Percentiles rank a stretch among this genome's conserved stretches.
These are phyloP conservation scores for Polyporus arcularius DNA, from an alignment of 768 basidiomycete genomes.

Conservation along the genomic window DNA sequence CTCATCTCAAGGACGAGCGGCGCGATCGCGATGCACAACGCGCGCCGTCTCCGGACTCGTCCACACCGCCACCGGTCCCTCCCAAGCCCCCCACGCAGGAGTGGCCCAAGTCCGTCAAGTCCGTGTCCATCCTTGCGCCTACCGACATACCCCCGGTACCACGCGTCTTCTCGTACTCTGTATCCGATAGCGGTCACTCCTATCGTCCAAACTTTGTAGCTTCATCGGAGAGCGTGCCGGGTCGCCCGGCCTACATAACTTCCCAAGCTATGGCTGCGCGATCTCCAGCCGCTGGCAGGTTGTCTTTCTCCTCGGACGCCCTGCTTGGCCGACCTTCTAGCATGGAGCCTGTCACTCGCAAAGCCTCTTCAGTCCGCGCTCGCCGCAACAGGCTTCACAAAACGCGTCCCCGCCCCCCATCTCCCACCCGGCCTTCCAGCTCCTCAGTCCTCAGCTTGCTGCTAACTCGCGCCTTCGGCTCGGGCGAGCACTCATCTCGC, in stretches of 20 bases:
- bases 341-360: constrained; percentile 14
- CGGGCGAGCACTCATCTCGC: constrained; percentile 2
- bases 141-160: constrained; percentile 16
- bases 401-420: constrained; percentile 5
- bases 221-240: constrained; percentile 16
- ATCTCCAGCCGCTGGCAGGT: background rate
- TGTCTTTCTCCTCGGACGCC: constrained; percentile 7
- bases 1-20: background rate
- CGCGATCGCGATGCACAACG: background rate
- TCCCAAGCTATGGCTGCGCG: constrained; percentile 9
- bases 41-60: background rate
- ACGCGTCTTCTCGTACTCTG: constrained; percentile 9
- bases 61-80: constrained; percentile 19
- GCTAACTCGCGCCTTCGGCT: constrained; percentile 12
- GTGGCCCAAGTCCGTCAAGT: constrained; percentile 14
- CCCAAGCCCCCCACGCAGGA: constrained; percentile 13
- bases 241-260: constrained; percentile 9
- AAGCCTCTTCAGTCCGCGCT: constrained; percentile 8
- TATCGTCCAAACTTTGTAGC: constrained; percentile 4
- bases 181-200: constrained; percentile 9
- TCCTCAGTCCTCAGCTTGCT: constrained; percentile 11
- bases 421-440: background rate
- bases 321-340: constrained; percentile 1
- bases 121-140: constrained; percentile 14
- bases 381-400: constrained; percentile 17